Percentiles rank a stretch among this genome's conserved stretches.
Conservation (phyloP, 441 rosid genomes). For the Biscutella auriculata region DNA sequence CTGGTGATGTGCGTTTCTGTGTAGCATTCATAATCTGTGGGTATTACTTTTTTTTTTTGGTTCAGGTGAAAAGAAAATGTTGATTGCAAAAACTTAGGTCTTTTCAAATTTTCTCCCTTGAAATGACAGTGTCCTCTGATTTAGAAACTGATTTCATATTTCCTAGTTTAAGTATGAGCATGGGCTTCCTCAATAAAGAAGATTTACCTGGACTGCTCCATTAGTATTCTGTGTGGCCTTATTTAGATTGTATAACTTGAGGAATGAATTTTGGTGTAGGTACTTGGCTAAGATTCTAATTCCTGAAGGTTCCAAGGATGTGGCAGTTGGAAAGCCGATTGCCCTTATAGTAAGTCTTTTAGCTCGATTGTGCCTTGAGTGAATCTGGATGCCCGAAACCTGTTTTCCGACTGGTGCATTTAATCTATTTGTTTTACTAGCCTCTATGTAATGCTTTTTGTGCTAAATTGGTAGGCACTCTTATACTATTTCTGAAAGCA, state of each 20-base stretch:
- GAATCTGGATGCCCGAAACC: conserved; percentile 1
- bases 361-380: background rate
- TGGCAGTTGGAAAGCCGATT: conserved; percentile 31
- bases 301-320: conserved; percentile 32
- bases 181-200: background rate
- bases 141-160: background rate
- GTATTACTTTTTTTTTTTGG: background rate
- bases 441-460: conserved; percentile 4
- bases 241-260: conserved; percentile 6
- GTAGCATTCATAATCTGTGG: conserved; percentile 7
- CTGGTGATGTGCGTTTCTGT: conserved; percentile 2
- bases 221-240: background rate
- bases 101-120: background rate
- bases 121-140: background rate
- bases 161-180: conserved; percentile 9
- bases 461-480: background rate
- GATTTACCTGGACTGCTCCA: conserved; percentile 5
- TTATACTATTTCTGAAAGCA: conserved; percentile 1
- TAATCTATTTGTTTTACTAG: conserved; percentile 3
- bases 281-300: conserved; percentile 30
- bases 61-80: conserved; percentile 9
- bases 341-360: conserved; percentile 24
- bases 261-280: conserved; percentile 16
- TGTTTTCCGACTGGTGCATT: background rate
- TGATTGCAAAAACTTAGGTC: conserved; percentile 2